Base-by-base conservation (phyloP, 768 basidiomycete species). In the Exidia glandulosa region DNA sequence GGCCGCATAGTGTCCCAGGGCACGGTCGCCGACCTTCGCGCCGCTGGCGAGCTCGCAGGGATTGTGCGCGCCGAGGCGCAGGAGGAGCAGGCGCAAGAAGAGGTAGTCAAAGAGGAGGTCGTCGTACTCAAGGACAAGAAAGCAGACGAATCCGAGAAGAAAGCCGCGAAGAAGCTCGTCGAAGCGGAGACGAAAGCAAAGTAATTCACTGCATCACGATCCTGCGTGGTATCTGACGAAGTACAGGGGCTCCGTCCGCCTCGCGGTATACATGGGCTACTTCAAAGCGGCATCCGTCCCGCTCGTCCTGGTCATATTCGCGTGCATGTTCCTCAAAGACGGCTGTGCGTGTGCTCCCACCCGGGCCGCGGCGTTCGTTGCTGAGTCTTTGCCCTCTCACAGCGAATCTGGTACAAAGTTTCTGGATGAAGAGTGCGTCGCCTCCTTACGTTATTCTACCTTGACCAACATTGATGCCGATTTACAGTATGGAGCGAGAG, bases 151-250 rank as follows among this genome's bases (percentile, higher is more conserved):
- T 16, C 7, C 23, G 41, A 2, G 7, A 16, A 54, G 6, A 13
- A 27, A 10, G 31, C n/a, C 9, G 25, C 47, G 19, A 48, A 48
- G 47, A 86, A 83, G 66, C 72, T 87, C 6, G 74, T 87, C 23
- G 83, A 85, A 47, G 80, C 73, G 5, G 86, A 88, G 68, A 73
- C 76, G 31, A 48, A 48, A 27, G 47, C 47, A 16, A 48, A n/a
- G 47, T n/a, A 36, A 48, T 7, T n/a, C 7, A 23, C 5, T 16
- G 6, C 6, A 23, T 48, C 6, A n/a, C 19, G n/a, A 7, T 48
- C 25, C 23, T 23, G 47, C 5, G 6, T 9, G 7, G 9, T 7
- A n/a, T 7, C 25, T 48, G 19, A 27, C 47, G 7, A 27, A 9
- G 47, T 5, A 48, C 47, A 48, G 47, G 6, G 47, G 47, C 47